Evolutionary conservation across 2,329 filamentous ascomycete species (phyloP).

Genomic region (Xylariaceae sp.): DNA sequence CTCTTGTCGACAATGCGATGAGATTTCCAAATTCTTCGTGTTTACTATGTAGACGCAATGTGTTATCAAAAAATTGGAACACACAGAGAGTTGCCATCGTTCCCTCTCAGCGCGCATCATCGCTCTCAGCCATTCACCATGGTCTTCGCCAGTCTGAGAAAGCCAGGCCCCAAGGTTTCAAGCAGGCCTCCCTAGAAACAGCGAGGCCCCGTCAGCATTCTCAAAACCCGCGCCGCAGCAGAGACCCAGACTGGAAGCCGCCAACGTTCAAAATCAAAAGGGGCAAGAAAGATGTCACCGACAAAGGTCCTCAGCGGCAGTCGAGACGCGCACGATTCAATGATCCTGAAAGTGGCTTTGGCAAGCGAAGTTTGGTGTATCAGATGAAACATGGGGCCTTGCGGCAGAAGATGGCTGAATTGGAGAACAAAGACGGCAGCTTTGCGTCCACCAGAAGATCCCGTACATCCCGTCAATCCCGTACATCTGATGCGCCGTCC

Average conservation of each 20-base stretch:
- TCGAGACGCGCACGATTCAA: constrained; percentile 59
- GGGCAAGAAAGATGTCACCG: constrained; percentile 59
- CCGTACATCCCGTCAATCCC: too few species aligned
- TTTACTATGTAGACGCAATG: constrained; percentile 38
- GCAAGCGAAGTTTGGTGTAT: constrained; percentile 62
- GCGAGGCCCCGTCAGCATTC: constrained; percentile 33
- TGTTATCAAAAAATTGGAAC: constrained; percentile 26
- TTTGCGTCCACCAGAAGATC: too few species aligned
- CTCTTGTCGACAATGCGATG: constrained; percentile 36
- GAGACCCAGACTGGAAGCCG: constrained; percentile 25
- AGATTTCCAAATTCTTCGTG: constrained; percentile 36
- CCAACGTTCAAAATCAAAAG: constrained; percentile 48
- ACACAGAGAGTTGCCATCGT: constrained; percentile 16
- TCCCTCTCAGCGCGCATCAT: constrained; percentile 51
- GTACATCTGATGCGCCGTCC: not conserved
- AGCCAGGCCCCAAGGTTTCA: constrained; percentile 41
- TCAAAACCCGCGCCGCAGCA: constrained; percentile 24
- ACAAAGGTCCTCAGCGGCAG: constrained; percentile 48
- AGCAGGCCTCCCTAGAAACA: constrained; percentile 32
- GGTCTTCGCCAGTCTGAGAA: constrained; percentile 60
- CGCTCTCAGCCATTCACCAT: constrained; percentile 72
- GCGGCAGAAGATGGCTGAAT: constrained; percentile 39
- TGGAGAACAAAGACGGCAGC: not conserved
- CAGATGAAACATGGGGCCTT: constrained; percentile 55
- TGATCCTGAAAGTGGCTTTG: constrained; percentile 55